A percentile compares a stretch with the other conserved stretches of the same genome.
Evolutionary conservation across 1,284 basidiomycete genomes (phyloP).

Genomic region (Papiliotrema laurentii): DNA sequence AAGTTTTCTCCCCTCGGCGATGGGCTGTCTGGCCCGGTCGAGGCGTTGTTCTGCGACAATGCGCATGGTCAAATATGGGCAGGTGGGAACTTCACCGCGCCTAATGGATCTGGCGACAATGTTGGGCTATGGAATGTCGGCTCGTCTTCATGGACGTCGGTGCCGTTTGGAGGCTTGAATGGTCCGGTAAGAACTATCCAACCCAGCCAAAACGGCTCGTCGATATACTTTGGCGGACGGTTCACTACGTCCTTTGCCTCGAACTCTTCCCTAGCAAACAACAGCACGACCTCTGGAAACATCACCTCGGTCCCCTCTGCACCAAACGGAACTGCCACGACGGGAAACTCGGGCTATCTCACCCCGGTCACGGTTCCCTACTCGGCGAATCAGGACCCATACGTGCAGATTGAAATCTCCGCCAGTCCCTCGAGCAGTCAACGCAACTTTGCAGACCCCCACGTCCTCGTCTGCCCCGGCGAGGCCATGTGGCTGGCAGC

Average conservation of each 20-base stretch:
- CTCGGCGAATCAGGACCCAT: constrained; percentile 42
- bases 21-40: constrained; percentile 61
- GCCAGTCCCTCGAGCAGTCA: constrained; percentile 67
- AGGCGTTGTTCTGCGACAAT: constrained; percentile 76
- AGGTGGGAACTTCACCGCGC: constrained; percentile 68
- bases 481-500: constrained; percentile 73
- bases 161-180: constrained; percentile 76
- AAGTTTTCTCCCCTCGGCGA: constrained; percentile 20
- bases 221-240: constrained; percentile 80
- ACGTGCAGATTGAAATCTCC: constrained; percentile 52
- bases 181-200: constrained; percentile 77
- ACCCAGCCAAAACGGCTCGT: constrained; percentile 64
- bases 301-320: constrained; percentile 44
- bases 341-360: constrained; percentile 82
- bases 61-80: constrained; percentile 70
- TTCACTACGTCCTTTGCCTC: constrained; percentile 71
- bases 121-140: constrained; percentile 75
- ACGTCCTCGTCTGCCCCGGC: constrained; percentile 76
- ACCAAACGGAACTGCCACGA: constrained; percentile 58
- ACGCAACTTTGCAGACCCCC: constrained; percentile 63
- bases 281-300: constrained; percentile 64
- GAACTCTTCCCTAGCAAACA: constrained; percentile 51
- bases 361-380: constrained; percentile 72
- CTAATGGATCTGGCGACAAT: constrained; percentile 52
- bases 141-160: constrained; percentile 57